These are phyloP conservation scores for Pueraria montana DNA, from an alignment of 306 rosid genomes.

Conservation along the genomic window DNA sequence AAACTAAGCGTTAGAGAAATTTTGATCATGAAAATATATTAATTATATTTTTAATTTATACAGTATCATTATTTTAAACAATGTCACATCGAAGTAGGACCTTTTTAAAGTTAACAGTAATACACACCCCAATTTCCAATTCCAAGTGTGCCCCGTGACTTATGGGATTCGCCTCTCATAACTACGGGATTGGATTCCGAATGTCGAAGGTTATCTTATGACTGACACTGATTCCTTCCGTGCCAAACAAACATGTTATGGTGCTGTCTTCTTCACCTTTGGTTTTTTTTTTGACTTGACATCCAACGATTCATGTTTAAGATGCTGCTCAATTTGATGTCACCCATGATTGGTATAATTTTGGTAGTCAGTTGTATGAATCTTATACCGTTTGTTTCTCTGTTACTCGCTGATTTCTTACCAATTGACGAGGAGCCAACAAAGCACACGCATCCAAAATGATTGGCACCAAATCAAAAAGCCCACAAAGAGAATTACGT, in stretches of 20 bases:
- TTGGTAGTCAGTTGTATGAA: background rate
- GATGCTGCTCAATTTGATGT: slow-evolving; percentile 39
- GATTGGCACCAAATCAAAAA: slow-evolving; percentile 18
- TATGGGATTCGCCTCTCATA: background rate
- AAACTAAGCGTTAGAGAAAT: too few species aligned
- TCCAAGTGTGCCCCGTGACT: background rate
- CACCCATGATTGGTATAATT: slow-evolving; percentile 26
- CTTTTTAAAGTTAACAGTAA: background rate
- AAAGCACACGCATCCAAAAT: background rate
- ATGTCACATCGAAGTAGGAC: too few species aligned
- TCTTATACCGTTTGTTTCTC: slow-evolving; percentile 12
- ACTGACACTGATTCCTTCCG: background rate
- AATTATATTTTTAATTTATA: too few species aligned
- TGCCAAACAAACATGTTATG: background rate
- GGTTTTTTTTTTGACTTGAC: background rate
- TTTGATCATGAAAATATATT: too few species aligned
- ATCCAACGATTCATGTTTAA: slow-evolving; percentile 40
- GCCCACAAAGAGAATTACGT: background rate
- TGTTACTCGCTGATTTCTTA: background rate
- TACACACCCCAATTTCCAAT: background rate
- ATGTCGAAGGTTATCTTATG: background rate
- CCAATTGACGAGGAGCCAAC: slow-evolving; percentile 13
- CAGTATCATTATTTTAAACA: too few species aligned
- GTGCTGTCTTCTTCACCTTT: slow-evolving; percentile 14
- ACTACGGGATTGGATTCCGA: background rate